Evolutionary conservation across 116 monocot genomes (phyloP).

Genomic region (Phalaenopsis hybrid): DNA sequence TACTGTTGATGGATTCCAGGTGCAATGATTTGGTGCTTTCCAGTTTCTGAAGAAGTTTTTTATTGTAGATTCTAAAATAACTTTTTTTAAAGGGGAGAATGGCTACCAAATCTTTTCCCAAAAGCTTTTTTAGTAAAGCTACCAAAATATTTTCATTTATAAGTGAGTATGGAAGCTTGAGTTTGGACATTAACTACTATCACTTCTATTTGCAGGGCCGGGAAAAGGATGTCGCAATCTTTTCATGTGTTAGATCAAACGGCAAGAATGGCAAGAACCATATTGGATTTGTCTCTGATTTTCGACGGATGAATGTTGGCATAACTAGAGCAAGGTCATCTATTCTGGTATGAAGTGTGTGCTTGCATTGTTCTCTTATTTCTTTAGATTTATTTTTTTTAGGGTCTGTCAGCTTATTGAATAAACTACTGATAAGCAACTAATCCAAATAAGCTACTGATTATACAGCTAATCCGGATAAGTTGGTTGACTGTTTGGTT

Average conservation of each 20-base stretch:
- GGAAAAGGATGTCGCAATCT: conserved; percentile 91
- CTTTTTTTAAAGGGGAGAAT: neutral
- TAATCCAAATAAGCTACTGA: too few species aligned
- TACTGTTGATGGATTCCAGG: conserved; percentile 99
- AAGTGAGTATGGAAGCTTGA: neutral
- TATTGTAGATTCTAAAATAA: neutral
- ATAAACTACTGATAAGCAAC: too few species aligned
- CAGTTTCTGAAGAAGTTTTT: neutral
- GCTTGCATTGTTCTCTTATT: neutral
- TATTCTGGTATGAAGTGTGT: conserved; percentile 48
- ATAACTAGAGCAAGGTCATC: conserved; percentile 92
- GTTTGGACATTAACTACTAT: neutral
- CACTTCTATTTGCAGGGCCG: conserved; percentile 48
- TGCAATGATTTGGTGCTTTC: conserved; percentile 10
- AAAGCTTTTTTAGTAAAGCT: neutral
- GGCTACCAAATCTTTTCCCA: neutral
- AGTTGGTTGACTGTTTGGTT: too few species aligned
- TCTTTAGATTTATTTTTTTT: neutral
- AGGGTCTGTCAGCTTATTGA: too few species aligned
- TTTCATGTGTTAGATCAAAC: conserved; percentile 90
- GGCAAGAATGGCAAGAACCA: conserved; percentile 42
- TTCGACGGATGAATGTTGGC: conserved; percentile 93
- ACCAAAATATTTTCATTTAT: neutral
- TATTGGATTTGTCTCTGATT: conserved; percentile 92
- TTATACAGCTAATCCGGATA: too few species aligned